Evolutionary conservation across 192 early-diverging fungal genomes (phyloP).

Genomic region (Thamnidium elegans): DNA sequence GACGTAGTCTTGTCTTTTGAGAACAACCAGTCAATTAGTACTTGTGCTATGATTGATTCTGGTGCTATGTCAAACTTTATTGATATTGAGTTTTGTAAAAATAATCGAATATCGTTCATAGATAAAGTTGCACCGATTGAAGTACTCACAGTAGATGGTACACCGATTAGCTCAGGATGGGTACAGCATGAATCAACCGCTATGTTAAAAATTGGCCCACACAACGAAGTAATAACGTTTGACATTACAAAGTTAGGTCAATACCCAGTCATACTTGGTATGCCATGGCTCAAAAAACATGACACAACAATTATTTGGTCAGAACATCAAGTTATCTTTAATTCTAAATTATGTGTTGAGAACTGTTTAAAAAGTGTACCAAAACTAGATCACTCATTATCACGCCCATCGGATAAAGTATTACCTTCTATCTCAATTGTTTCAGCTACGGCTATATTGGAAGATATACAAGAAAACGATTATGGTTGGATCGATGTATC

Average conservation of each 20-base stretch:
- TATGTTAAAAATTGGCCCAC: neutral
- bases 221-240: neutral
- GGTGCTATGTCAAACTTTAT: conserved; percentile 12
- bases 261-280: conserved; percentile 14
- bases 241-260: neutral
- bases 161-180: neutral
- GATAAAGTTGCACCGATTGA: neutral
- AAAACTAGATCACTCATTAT: too few species aligned
- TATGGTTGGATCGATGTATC: too few species aligned
- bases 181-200: neutral
- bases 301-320: conserved; percentile 2
- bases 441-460: too few species aligned
- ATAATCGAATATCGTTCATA: neutral
- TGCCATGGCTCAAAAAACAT: conserved; percentile 3
- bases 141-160: conserved; percentile 4
- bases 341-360: neutral
- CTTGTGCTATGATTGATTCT: conserved; percentile 6
- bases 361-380: conserved; percentile 2
- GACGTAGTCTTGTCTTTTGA: neutral
- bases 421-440: too few species aligned
- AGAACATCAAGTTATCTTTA: neutral
- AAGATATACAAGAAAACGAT: too few species aligned
- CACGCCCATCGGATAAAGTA: too few species aligned
- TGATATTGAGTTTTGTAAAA: neutral
- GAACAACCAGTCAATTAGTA: neutral